Base-by-base conservation (phyloP, 2,329 filamentous ascomycete genomes). In the Colletotrichum siamense region DNA sequence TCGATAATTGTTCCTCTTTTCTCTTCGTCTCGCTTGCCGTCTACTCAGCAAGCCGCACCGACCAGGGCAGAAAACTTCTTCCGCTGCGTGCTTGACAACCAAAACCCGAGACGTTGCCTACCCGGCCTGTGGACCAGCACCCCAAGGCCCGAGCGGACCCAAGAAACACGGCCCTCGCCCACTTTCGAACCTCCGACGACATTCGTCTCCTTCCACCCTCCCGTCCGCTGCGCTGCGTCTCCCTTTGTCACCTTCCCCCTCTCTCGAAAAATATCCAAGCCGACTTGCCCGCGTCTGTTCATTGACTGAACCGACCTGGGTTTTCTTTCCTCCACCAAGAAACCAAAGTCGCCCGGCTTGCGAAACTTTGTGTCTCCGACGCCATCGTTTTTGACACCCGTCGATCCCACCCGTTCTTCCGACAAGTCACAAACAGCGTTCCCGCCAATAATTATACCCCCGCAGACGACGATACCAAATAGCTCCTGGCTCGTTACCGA, bases 131-230 rank as follows among this genome's bases (percentile, higher is more conserved):
- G 39, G 71, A 77, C 77, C 63, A 67, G 76, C 69, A 28, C 15
- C 36, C 63, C 76, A 78, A 66, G 77, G 77, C 73, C 77, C 76
- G 77, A 78, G 76, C 77, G 76, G 69, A 76, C 70, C 73, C 68
- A 78, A 49, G 71, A 59, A 77, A 69, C 72, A 78, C 72, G 68
- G 66, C 70, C 73, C 76, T 75, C 69, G 49, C 72, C 73, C 76
- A 76, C 76, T 68, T 72, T 66, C 59, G 49, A 69, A 65, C 71
- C 75, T 75, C 75, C 75, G 71, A 75, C 74, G 74, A 77, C 75
- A 74, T 49, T 69, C 68, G 67, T 72, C 74, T 57, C 65, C 66
- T 69, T 65, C 66, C 62, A 66, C 67, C 70, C 70, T 77, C 28
- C 49, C 67, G 52, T 69, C 61, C n/a, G 61, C 75, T 57, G 39